These are phyloP conservation scores for Corniculantispora saksenae DNA, from an alignment of 2,329 filamentous ascomycete genomes.

Conservation along the genomic window DNA sequence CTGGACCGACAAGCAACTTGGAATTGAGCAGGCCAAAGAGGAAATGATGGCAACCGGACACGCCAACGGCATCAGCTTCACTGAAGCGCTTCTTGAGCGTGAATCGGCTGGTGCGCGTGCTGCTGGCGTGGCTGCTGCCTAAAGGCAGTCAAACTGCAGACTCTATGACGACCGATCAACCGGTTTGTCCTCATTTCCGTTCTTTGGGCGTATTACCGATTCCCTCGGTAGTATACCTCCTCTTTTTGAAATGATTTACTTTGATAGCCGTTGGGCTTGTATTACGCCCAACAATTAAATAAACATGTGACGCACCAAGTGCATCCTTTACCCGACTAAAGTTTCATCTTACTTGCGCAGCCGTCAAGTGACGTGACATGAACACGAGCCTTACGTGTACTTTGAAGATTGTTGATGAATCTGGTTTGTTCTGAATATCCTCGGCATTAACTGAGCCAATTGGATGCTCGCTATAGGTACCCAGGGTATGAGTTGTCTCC, in stretches of 20 bases:
- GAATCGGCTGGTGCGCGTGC: slow-evolving; percentile 42
- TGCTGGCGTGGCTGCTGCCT: slow-evolving; percentile 31
- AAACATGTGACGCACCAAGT: slow-evolving; percentile 1
- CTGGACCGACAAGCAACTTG: slow-evolving; percentile 89
- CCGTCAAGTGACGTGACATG: slow-evolving; percentile 2
- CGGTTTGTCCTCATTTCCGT: slow-evolving; percentile 6
- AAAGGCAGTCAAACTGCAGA: background rate
- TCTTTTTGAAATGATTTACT: background rate
- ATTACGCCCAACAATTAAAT: background rate
- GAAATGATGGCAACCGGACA: slow-evolving; percentile 56
- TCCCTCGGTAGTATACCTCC: slow-evolving; percentile 1
- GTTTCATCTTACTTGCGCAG: background rate
- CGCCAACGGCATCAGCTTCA: slow-evolving; percentile 42
- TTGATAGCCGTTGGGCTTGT: slow-evolving; percentile 6
- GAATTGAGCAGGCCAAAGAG: slow-evolving; percentile 65
- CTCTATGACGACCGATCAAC: background rate
- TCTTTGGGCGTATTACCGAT: background rate
- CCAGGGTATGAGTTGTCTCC: background rate
- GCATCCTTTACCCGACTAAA: background rate
- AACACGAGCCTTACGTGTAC: background rate
- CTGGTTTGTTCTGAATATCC: background rate
- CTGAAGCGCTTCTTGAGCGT: slow-evolving; percentile 60
- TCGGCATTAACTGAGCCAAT: slow-evolving; percentile 10
- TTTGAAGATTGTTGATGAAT: background rate
- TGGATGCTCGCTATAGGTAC: background rate